Percentiles rank a stretch among this genome's conserved stretches.
Conservation (phyloP, 2,329 filamentous ascomycete species). For the Cladosporium sp. region DNA sequence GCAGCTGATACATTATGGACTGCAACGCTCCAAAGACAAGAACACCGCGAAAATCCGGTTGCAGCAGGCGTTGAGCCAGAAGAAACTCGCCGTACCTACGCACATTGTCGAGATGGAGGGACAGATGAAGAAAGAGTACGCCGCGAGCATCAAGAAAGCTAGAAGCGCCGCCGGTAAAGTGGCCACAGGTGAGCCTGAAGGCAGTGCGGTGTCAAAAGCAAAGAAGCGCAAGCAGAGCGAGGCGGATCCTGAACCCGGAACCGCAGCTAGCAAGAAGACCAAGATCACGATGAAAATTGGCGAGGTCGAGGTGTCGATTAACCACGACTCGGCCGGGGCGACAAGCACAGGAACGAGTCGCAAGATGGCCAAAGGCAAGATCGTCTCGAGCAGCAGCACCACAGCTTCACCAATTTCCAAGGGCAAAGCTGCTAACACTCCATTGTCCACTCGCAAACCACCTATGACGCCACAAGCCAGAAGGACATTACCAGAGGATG, state of each 20-base stretch:
- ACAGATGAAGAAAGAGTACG: constrained; percentile 60
- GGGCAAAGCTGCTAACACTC: constrained; percentile 16
- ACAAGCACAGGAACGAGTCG: background rate
- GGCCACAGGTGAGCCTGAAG: background rate
- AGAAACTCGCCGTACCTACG: constrained; percentile 51
- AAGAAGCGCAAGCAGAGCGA: constrained; percentile 31
- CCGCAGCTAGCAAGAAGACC: constrained; percentile 25
- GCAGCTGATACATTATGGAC: constrained; percentile 63
- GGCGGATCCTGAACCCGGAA: constrained; percentile 7
- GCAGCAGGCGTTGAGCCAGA: constrained; percentile 55
- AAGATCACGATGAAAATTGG: constrained; percentile 31
- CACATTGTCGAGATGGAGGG: constrained; percentile 53
- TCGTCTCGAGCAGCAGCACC: background rate
- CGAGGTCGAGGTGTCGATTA: constrained; percentile 30
- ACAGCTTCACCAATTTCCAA: constrained; percentile 9
- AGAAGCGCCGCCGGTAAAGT: constrained; percentile 31
- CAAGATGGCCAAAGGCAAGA: constrained; percentile 21
- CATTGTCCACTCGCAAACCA: constrained; percentile 9
- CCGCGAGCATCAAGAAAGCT: constrained; percentile 51
- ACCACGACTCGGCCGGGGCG: constrained; percentile 21
- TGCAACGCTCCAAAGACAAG: constrained; percentile 58
- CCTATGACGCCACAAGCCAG: constrained; percentile 17
- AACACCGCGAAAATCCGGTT: constrained; percentile 60
- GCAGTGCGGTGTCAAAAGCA: background rate
- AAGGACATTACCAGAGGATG: background rate